Evolutionary conservation across 352 stramenopile genomes (phyloP).

Genomic region (Globisporangium irregulare): DNA sequence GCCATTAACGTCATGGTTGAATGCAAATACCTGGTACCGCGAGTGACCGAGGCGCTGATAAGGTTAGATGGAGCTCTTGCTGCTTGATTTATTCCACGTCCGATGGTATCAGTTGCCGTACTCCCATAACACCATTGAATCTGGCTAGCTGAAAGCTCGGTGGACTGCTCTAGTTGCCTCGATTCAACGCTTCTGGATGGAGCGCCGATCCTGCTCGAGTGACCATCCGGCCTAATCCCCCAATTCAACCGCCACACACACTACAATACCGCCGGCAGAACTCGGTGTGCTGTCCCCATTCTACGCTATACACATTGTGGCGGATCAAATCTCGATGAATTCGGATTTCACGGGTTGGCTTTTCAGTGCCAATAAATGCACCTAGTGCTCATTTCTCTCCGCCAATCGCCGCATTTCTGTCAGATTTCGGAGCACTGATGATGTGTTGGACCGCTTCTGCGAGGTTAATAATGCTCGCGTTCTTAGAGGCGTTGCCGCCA

Average conservation of each 20-base stretch:
- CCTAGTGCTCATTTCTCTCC: neutral
- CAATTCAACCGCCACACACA: too few relatives aligned
- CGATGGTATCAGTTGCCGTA: neutral
- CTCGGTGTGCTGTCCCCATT: too few relatives aligned
- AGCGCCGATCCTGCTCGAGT: neutral
- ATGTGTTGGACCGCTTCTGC: slow-evolving; percentile 25
- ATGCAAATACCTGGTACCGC: neutral
- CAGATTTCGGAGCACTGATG: slow-evolving; percentile 36
- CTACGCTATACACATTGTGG: neutral
- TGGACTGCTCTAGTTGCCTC: neutral
- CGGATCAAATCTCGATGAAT: neutral
- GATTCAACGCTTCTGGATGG: neutral
- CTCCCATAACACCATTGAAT: neutral
- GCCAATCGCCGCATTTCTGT: neutral
- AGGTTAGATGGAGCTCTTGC: neutral
- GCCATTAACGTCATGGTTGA: neutral
- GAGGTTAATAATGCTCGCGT: slow-evolving; percentile 9
- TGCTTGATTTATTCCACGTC: neutral
- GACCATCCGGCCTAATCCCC: too few relatives aligned
- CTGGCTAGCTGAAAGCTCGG: neutral
- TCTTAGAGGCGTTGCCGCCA: neutral
- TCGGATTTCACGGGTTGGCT: neutral
- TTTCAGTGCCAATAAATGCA: neutral
- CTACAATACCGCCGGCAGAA: too few relatives aligned
- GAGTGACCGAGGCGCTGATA: neutral